A percentile compares a stretch with the other conserved stretches of the same genome.
phyloP scores from a whole-genome alignment of 805 yeast species.

The Millerozyma acaciae region DNA sequence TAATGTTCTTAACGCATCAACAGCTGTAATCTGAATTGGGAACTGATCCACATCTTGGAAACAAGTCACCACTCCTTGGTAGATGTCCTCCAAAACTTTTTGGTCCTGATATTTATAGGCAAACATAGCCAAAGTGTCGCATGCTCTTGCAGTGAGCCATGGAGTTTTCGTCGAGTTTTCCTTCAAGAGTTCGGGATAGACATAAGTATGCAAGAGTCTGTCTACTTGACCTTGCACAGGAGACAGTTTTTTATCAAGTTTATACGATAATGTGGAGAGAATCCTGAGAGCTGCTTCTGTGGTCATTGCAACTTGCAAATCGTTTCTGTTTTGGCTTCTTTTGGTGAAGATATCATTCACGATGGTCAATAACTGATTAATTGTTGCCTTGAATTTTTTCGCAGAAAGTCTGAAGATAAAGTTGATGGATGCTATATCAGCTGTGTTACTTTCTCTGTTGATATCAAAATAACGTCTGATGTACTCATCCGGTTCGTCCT shows the following conservation, averaged over 20 bases:
- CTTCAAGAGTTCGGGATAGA: conserved; percentile 37
- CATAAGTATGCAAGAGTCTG: conserved; percentile 32
- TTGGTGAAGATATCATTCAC: conserved; percentile 33
- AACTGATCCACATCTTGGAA: conserved; percentile 41
- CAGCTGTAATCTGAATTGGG: conserved; percentile 49
- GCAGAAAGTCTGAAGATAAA: conserved; percentile 38
- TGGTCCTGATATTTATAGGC: conserved; percentile 31
- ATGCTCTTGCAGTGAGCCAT: conserved; percentile 44
- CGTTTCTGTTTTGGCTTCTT: conserved; percentile 26
- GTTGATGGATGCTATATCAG: conserved; percentile 49
- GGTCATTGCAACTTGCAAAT: conserved; percentile 28
- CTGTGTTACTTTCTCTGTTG: conserved; percentile 43
- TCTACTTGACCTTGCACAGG: conserved; percentile 41
- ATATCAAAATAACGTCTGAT: conserved; percentile 44
- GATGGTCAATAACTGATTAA: conserved; percentile 24
- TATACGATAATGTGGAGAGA: conserved; percentile 37
- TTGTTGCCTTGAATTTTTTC: conserved; percentile 38
- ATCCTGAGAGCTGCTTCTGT: conserved; percentile 42
- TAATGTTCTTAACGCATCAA: conserved; percentile 48
- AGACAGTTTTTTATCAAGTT: conserved; percentile 30
- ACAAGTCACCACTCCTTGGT: conserved; percentile 38
- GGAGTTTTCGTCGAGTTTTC: conserved; percentile 29
- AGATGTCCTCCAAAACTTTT: conserved; percentile 34
- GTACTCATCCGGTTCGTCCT: conserved; percentile 45
- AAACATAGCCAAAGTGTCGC: conserved; percentile 43